phyloP scores from a whole-genome alignment of 495 filamentous ascomycete species.

The Hyaloscypha variabilis region DNA sequence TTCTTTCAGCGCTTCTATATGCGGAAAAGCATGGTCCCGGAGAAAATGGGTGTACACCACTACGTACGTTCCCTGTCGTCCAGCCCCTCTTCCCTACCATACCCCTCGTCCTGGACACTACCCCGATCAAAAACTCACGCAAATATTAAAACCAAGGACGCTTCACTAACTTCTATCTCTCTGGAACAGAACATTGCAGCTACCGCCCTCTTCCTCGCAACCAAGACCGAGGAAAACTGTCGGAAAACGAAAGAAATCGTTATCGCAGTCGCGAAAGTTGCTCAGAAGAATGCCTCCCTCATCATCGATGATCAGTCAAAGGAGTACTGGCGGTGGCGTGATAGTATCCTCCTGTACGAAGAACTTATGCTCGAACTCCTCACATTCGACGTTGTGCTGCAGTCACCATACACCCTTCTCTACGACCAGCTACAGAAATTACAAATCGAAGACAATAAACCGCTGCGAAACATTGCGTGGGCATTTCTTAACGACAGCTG shows the following conservation, averaged over 20 bases:
- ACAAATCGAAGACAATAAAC: slow-evolving; percentile 69
- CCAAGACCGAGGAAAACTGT: slow-evolving; percentile 95
- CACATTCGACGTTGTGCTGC: slow-evolving; percentile 91
- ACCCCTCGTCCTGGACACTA: slow-evolving; percentile 13
- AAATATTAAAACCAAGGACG: slow-evolving; percentile 15
- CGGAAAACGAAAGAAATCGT: slow-evolving; percentile 93
- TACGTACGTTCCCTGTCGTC: slow-evolving; percentile 60
- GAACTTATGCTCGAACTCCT: slow-evolving; percentile 88
- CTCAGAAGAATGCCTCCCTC: slow-evolving; percentile 87
- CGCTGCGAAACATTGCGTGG: slow-evolving; percentile 82
- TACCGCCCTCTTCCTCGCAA: slow-evolving; percentile 87
- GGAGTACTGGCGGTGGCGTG: slow-evolving; percentile 96
- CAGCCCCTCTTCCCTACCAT: slow-evolving; percentile 3
- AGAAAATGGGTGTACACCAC: slow-evolving; percentile 75
- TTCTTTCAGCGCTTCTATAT: slow-evolving; percentile 97
- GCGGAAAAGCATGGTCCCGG: slow-evolving; percentile 74
- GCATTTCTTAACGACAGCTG: slow-evolving; percentile 89
- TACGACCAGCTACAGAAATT: slow-evolving; percentile 76
- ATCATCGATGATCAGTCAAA: slow-evolving; percentile 92
- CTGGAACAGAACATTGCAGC: slow-evolving; percentile 71
- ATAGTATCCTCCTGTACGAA: slow-evolving; percentile 88
- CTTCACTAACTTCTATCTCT: slow-evolving; percentile 15
- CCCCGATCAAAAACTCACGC: slow-evolving; percentile 24
- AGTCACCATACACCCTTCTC: slow-evolving; percentile 80
- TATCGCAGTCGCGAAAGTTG: slow-evolving; percentile 88